Percentiles rank a stretch among this genome's conserved stretches.
Evolutionary conservation across 441 rosid species (phyloP).

Genomic region (Populus tomentosa): DNA sequence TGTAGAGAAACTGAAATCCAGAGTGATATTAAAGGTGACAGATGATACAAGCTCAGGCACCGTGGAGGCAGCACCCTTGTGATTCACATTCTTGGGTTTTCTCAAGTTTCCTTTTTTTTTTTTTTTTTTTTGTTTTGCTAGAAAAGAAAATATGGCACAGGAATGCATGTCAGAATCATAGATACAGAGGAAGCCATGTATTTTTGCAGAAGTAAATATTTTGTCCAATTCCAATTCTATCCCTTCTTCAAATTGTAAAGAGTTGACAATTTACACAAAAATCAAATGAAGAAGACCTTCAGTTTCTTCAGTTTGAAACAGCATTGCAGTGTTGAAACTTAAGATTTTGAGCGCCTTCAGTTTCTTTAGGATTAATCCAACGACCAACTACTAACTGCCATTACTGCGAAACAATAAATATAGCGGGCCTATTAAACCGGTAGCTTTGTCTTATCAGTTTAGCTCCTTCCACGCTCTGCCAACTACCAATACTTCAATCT

Average conservation of each 20-base stretch:
- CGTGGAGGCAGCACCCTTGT: constrained; percentile 32
- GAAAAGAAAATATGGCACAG: not conserved
- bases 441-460: not conserved
- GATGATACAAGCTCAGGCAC: constrained; percentile 23
- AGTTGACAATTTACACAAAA: not conserved
- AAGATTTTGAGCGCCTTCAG: too few species aligned
- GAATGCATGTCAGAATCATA: not conserved
- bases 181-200: not conserved
- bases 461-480: not conserved
- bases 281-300: not conserved
- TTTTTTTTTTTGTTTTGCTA: not conserved
- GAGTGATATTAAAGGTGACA: constrained; percentile 14
- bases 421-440: not conserved
- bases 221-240: not conserved
- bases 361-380: not conserved
- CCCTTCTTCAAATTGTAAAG: not conserved
- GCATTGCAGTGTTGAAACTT: too few species aligned
- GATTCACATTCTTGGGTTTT: not conserved
- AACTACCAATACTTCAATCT: not conserved
- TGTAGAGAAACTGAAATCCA: constrained; percentile 32
- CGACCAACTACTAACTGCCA: not conserved
- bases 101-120: not conserved
- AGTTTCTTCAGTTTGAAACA: not conserved
- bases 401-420: not conserved
- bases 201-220: not conserved